A percentile compares a stretch with the other conserved stretches of the same genome.
Evolutionary conservation across 352 stramenopile genomes (phyloP).

Genomic region (Globisporangium viniferum): DNA sequence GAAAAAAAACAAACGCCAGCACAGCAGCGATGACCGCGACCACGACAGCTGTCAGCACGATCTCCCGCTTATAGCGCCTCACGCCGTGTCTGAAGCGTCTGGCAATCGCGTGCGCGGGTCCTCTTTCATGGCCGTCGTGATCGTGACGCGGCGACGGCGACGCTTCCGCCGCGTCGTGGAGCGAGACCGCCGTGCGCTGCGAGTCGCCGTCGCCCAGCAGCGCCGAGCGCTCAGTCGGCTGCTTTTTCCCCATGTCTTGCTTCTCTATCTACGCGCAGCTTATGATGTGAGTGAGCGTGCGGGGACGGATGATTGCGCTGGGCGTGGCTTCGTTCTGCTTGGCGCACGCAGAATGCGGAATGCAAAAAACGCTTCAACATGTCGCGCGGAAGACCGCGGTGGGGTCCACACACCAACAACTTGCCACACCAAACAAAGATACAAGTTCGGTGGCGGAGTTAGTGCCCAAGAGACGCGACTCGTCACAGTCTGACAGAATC

Average conservation of each 20-base stretch:
- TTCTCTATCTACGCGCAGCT: not conserved
- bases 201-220: constrained; percentile 9
- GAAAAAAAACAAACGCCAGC: not conserved
- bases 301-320: not conserved
- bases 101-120: not conserved
- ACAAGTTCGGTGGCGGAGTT: constrained; percentile 17
- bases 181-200: not conserved
- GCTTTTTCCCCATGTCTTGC: constrained; percentile 1
- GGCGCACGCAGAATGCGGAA: not conserved
- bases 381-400: constrained; percentile 11
- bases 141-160: not conserved
- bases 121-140: not conserved
- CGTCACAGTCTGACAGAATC: not conserved
- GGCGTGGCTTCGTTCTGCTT: not conserved
- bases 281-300: not conserved
- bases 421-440: constrained; percentile 10
- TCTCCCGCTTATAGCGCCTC: not conserved
- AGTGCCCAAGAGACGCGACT: constrained; percentile 1
- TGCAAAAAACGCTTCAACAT: constrained; percentile 12
- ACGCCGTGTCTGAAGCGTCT: not conserved
- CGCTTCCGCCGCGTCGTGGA: not conserved
- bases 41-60: not conserved
- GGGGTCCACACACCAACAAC: constrained; percentile 4
- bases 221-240: constrained; percentile 21
- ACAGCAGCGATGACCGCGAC: not conserved